These are phyloP conservation scores for Quercus ilex DNA, from an alignment of 306 rosid species.

Conservation along the genomic window DNA sequence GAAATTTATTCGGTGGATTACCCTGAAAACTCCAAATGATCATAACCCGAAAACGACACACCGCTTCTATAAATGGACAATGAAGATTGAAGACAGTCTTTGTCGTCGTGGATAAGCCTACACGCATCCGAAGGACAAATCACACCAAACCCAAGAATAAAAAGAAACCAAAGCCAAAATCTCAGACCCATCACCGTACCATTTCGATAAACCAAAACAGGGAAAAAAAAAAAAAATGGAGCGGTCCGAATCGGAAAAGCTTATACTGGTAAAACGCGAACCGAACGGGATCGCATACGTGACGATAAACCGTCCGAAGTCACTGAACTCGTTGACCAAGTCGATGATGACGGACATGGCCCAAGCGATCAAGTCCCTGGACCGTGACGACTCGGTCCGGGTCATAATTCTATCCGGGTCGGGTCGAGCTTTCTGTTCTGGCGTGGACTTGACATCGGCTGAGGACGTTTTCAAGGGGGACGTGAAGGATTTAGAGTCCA, in stretches of 20 bases:
- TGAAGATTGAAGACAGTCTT: too few species aligned
- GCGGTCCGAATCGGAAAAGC: slow-evolving; percentile 37
- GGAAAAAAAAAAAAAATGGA: slow-evolving; percentile 27
- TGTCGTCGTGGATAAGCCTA: too few species aligned
- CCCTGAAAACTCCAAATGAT: too few species aligned
- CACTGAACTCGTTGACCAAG: slow-evolving; percentile 72
- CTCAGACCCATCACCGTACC: not conserved
- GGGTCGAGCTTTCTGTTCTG: slow-evolving; percentile 91
- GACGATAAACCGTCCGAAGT: slow-evolving; percentile 79
- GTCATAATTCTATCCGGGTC: slow-evolving; percentile 72
- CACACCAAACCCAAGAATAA: not conserved
- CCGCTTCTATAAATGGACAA: too few species aligned
- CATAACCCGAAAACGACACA: too few species aligned
- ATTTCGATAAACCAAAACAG: not conserved
- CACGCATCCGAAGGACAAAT: too few species aligned
- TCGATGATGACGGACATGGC: slow-evolving; percentile 80
- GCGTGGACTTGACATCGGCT: slow-evolving; percentile 79
- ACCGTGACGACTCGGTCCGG: slow-evolving; percentile 57
- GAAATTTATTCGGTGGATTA: too few species aligned
- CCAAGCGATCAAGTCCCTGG: slow-evolving; percentile 54
- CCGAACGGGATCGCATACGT: slow-evolving; percentile 58
- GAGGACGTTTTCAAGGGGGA: slow-evolving; percentile 94
- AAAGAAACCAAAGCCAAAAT: not conserved
- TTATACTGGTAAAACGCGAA: slow-evolving; percentile 51
- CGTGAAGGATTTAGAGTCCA: slow-evolving; percentile 70